Conservation (phyloP, 805 yeast species). For the Cyberlindnera americana region DNA sequence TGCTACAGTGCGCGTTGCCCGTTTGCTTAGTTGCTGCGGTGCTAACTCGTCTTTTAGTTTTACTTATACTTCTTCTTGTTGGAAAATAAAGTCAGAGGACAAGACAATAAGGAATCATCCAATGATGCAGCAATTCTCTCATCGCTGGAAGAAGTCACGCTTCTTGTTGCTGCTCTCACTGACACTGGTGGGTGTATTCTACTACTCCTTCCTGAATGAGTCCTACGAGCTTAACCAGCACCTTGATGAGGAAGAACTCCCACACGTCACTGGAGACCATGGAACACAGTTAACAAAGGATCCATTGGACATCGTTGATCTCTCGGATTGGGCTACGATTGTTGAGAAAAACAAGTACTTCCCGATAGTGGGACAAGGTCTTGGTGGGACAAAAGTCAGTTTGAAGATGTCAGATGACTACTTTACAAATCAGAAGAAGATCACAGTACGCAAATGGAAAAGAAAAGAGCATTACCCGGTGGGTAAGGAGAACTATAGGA, state of each 20-base stretch:
- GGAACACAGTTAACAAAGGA: conserved; percentile 2
- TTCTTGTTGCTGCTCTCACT: conserved; percentile 13
- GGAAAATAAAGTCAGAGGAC: no score
- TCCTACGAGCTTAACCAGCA: conserved; percentile 23
- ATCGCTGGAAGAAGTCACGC: conserved; percentile 15
- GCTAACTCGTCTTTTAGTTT: no score
- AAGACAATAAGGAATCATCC: no score
- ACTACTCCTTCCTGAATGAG: conserved; percentile 28
- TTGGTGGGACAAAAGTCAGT: conserved; percentile 12
- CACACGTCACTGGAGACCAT: conserved; percentile 19
- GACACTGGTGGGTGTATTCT: conserved; percentile 23
- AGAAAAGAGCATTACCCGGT: conserved; percentile 21
- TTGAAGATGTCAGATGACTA: conserved; percentile 20
- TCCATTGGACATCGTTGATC: conserved; percentile 7
- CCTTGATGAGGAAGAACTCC: conserved; percentile 25
- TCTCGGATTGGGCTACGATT: conserved; percentile 12
- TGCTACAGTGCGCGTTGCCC: no score
- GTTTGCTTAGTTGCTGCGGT: no score
- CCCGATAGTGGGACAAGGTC: conserved; percentile 31
- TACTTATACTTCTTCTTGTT: no score
- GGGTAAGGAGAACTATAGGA: conserved; percentile 24
- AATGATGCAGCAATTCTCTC: not conserved
- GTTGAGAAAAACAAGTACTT: conserved; percentile 37
- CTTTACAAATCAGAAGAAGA: conserved; percentile 20
- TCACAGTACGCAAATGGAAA: conserved; percentile 17